Evolutionary conservation across 306 rosid genomes (phyloP).

Genomic region (Nissolia schottii): DNA sequence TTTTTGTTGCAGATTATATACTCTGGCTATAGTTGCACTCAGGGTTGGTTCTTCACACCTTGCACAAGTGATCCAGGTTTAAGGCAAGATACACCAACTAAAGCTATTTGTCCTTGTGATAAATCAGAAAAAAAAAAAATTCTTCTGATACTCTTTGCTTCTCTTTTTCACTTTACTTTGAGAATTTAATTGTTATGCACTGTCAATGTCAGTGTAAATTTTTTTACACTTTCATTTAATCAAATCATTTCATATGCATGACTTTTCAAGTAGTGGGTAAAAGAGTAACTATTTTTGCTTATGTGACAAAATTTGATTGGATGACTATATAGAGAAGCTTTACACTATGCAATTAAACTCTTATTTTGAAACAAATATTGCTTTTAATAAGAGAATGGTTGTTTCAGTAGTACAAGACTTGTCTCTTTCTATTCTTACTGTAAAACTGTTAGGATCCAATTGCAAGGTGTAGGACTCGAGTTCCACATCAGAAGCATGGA

Average conservation of each 20-base stretch:
- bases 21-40: constrained; percentile 88
- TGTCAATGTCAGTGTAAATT: too few species aligned
- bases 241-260: too few species aligned
- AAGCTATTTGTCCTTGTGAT: constrained; percentile 17
- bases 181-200: too few species aligned
- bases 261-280: too few species aligned
- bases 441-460: too few species aligned
- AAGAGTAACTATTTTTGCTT: too few species aligned
- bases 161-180: neutral
- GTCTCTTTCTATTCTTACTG: neutral
- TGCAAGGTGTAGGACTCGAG: too few species aligned
- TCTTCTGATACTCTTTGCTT: neutral
- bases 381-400: neutral
- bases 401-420: neutral
- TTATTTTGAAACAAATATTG: neutral
- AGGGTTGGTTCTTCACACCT: constrained; percentile 98
- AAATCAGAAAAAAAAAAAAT: neutral
- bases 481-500: too few species aligned
- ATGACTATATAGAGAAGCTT: too few species aligned
- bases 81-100: constrained; percentile 50
- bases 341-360: too few species aligned
- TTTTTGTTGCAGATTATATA: constrained; percentile 57
- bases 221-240: too few species aligned
- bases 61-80: constrained; percentile 81
- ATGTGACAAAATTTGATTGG: too few species aligned